Evolutionary conservation across 495 filamentous ascomycete species (phyloP).

Genomic region (Aspergillus nidulans): DNA sequence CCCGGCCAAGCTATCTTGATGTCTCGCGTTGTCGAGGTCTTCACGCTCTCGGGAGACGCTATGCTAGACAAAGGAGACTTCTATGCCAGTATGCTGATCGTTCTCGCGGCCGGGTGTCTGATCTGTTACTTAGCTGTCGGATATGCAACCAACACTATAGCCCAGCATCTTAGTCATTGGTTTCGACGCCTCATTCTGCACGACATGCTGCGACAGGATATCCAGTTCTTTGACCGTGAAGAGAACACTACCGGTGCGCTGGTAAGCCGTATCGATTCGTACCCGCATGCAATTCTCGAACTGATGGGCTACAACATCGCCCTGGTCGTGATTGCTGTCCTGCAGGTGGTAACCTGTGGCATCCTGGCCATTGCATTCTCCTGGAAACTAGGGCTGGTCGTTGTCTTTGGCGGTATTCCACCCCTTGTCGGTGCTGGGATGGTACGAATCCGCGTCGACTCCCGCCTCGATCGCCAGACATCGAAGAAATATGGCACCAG

Average conservation of each 20-base stretch:
- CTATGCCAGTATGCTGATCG: constrained; percentile 61
- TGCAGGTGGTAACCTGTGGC: constrained; percentile 40
- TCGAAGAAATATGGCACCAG: constrained; percentile 34
- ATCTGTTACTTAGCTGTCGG: constrained; percentile 50
- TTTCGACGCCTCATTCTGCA: constrained; percentile 77
- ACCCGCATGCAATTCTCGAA: constrained; percentile 75
- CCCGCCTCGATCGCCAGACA: constrained; percentile 64
- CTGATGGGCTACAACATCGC: constrained; percentile 77
- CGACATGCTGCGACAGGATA: constrained; percentile 87
- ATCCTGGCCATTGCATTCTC: constrained; percentile 33
- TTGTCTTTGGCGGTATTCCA: constrained; percentile 41
- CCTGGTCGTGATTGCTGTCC: constrained; percentile 63
- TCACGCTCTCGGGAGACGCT: constrained; percentile 18
- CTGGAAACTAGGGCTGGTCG: constrained; percentile 54
- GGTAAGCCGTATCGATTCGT: constrained; percentile 61
- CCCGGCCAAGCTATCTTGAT: constrained; percentile 28
- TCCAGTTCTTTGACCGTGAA: constrained; percentile 80
- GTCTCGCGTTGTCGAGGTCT: constrained; percentile 24
- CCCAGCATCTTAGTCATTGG: constrained; percentile 74
- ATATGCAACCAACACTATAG: constrained; percentile 49
- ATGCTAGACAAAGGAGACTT: constrained; percentile 38
- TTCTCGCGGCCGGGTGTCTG: constrained; percentile 45
- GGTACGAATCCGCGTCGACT: constrained; percentile 72
- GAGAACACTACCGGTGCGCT: constrained; percentile 81
- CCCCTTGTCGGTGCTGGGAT: constrained; percentile 35